Evolutionary conservation across 2,329 filamentous ascomycete species (phyloP).

Genomic region (Aschersonia sp.): DNA sequence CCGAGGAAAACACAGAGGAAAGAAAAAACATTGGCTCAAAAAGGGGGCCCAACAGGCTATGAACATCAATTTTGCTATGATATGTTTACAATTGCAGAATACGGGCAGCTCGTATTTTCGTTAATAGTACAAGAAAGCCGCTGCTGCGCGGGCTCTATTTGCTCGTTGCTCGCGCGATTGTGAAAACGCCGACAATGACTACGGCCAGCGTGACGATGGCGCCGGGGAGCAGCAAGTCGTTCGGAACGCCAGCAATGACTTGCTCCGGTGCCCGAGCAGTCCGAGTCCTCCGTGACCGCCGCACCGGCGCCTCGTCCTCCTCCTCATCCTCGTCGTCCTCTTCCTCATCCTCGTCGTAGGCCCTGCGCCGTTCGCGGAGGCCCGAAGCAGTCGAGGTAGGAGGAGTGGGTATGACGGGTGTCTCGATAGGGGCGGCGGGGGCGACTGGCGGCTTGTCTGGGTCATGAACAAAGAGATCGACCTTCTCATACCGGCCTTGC

Average conservation of each 20-base stretch:
- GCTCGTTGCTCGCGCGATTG: slow-evolving; percentile 56
- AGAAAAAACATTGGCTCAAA: neutral
- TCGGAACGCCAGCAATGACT: slow-evolving; percentile 80
- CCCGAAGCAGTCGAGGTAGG: slow-evolving; percentile 30
- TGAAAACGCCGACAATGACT: slow-evolving; percentile 87
- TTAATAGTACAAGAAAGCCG: slow-evolving; percentile 11
- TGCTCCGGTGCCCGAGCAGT: slow-evolving; percentile 46
- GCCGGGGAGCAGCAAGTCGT: slow-evolving; percentile 83
- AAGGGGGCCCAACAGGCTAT: neutral
- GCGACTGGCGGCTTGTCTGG: slow-evolving; percentile 76
- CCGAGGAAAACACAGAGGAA: no score
- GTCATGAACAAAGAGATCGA: slow-evolving; percentile 93
- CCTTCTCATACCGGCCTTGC: slow-evolving; percentile 69
- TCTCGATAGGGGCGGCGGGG: slow-evolving; percentile 34
- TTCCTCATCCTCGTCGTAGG: slow-evolving; percentile 34
- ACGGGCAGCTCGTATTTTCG: slow-evolving; percentile 19
- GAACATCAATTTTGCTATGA: slow-evolving; percentile 9
- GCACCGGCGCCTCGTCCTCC: slow-evolving; percentile 29
- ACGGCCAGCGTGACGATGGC: slow-evolving; percentile 92
- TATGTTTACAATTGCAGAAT: slow-evolving; percentile 16
- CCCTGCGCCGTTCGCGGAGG: slow-evolving; percentile 33
- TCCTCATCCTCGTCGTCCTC: slow-evolving; percentile 40
- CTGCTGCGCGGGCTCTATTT: slow-evolving; percentile 21
- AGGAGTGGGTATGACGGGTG: slow-evolving; percentile 28
- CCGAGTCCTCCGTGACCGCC: slow-evolving; percentile 27